Base-by-base conservation (phyloP, 495 filamentous ascomycete genomes). In the Pyrenula massariospora region DNA sequence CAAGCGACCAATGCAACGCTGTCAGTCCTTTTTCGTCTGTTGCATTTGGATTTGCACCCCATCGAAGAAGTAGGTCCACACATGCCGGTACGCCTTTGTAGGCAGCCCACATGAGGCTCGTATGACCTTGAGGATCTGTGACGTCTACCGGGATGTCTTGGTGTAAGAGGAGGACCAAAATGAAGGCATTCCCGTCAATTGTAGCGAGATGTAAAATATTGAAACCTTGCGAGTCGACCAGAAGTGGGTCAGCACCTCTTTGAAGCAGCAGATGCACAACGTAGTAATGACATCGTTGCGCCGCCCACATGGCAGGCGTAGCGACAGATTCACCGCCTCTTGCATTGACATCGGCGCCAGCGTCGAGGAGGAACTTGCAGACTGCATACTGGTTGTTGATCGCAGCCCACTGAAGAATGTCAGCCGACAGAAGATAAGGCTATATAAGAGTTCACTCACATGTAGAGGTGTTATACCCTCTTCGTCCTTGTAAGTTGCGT, bases 331-430 rank as follows among this genome's bases (percentile, higher is more conserved):
- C 91, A 62, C 93, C 93, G 62, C 93, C 93, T 71, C 92, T 92
- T 57, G 86, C 86, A 68, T 98, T 96, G 62, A 96, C 87, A 64
- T 91, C 84, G 65, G 91, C 93, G 60, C 93, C 93, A 55, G 78
- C 77, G 57, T 95, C 86, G 59, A 98, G 79, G 12, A 98, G 83
- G 67, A 93, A 94, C 68, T 93, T 91, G 79, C 92, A 96, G 75
- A 95, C 86, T 56, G 89, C 86, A 71, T 90, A 94, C 68, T 95
- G 92, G 67, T 96, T 96, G 72, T 97, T 96, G 70, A 97, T 96
- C n/a, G 93, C 89, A 15, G 93, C 93, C 93, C 93, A 98, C 92
- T 98, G 69, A 22, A 59, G 55, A 71, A 24, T 15, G 15, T 48
- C 57, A 58, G 12, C 56, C 15, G 8, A 54, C 12, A 54, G 53